These are phyloP conservation scores for Leccinellum albellum DNA, from an alignment of 768 basidiomycete genomes.

Conservation along the genomic window DNA sequence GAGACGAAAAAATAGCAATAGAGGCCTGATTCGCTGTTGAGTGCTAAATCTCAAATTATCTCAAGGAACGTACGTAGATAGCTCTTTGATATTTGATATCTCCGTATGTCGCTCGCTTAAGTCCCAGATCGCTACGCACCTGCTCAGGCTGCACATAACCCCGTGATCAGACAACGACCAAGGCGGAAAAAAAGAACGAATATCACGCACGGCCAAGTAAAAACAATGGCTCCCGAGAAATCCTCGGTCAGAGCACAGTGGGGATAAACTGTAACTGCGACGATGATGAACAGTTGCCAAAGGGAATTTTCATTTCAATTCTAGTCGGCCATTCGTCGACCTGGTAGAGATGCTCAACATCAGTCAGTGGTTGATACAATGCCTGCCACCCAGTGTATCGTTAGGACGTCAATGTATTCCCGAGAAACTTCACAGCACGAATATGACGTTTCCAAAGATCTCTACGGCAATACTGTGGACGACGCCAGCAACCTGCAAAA, in stretches of 20 bases:
- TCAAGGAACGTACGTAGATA: background rate
- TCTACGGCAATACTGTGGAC: background rate
- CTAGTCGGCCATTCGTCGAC: background rate
- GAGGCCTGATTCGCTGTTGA: background rate
- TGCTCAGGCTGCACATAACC: background rate
- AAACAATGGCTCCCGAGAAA: background rate
- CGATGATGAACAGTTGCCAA: background rate
- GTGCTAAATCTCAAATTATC: too few relatives aligned
- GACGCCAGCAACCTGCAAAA: background rate
- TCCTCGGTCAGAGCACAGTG: background rate
- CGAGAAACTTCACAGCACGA: background rate
- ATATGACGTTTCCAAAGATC: background rate
- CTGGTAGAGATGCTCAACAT: background rate
- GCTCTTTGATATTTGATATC: background rate
- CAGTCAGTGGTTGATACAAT: background rate
- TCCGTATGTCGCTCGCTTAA: background rate
- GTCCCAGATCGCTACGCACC: background rate
- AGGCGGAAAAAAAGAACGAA: background rate
- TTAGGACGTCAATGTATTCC: background rate
- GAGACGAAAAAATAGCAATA: background rate
- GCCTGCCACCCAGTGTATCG: background rate
- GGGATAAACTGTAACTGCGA: conserved; percentile 1
- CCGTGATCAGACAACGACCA: background rate
- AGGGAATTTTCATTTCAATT: background rate
- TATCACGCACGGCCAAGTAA: background rate